A percentile compares a stretch with the other conserved stretches of the same genome.
Conservation (phyloP, 306 rosid genomes). For the Oxytropis ochrocephala region DNA sequence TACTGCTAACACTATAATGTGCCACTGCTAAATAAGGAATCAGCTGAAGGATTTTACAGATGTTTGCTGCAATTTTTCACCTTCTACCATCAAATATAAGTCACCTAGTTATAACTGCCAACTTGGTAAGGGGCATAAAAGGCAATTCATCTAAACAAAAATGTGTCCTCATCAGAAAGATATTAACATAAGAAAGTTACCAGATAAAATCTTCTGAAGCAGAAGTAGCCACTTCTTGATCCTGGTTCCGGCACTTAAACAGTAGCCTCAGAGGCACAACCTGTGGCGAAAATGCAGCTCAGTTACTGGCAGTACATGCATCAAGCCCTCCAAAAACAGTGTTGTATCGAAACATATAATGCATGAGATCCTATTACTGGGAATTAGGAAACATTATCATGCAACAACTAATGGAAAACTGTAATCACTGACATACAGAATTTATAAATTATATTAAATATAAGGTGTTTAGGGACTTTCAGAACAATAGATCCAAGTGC, state of each 20-base stretch:
- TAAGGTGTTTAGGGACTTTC: no score
- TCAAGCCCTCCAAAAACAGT: neutral
- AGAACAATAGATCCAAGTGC: no score
- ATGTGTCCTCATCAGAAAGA: neutral
- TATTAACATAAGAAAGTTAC: constrained; percentile 30
- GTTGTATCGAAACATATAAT: neutral
- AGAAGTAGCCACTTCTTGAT: constrained; percentile 37
- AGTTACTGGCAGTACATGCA: neutral
- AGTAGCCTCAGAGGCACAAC: constrained; percentile 55
- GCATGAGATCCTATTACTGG: neutral
- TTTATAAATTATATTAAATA: neutral
- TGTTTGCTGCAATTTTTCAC: constrained; percentile 21
- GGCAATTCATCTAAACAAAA: neutral
- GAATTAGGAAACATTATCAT: constrained; percentile 2
- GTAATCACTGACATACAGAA: neutral
- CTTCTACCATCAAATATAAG: neutral
- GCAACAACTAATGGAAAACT: neutral
- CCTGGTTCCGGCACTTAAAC: constrained; percentile 47
- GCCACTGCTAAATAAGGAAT: neutral
- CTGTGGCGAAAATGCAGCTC: constrained; percentile 32
- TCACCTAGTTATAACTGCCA: neutral
- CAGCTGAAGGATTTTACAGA: neutral
- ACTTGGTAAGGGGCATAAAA: neutral
- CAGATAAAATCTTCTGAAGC: constrained; percentile 66
- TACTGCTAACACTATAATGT: neutral